Evolutionary conservation across 345 rosid species (phyloP).

Genomic region (Garcia nutans): DNA sequence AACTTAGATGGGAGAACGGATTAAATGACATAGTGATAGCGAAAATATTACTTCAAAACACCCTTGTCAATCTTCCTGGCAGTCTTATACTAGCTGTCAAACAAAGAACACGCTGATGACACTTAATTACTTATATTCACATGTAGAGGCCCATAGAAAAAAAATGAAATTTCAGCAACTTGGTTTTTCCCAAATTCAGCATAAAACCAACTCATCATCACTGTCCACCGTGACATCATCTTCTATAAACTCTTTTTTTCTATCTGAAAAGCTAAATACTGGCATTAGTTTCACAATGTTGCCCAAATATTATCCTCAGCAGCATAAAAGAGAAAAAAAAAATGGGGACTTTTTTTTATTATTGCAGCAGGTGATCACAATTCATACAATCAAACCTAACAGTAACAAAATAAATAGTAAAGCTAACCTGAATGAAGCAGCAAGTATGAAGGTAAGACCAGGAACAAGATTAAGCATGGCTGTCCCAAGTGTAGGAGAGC

Average conservation of each 20-base stretch:
- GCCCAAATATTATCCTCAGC: neutral
- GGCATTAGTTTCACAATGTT: conserved; percentile 1
- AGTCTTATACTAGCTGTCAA: neutral
- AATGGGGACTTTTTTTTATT: neutral
- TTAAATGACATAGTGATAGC: neutral
- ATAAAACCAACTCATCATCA: neutral
- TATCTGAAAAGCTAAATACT: neutral
- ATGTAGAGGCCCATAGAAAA: too few relatives aligned
- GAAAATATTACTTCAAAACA: neutral
- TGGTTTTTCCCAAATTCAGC: neutral
- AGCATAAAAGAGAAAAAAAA: neutral
- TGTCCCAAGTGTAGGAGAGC: conserved; percentile 56
- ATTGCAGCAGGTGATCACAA: neutral
- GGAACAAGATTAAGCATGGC: conserved; percentile 63
- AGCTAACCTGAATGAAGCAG: conserved; percentile 50
- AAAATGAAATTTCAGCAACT: too few relatives aligned
- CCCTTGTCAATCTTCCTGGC: neutral
- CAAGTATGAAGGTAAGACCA: conserved; percentile 57
- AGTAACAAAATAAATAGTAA: conserved; percentile 4
- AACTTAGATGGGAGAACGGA: neutral
- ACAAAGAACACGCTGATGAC: too few relatives aligned
- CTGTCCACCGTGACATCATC: neutral
- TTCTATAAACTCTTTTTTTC: neutral
- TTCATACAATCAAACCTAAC: neutral
- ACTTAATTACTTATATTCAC: too few relatives aligned